Percentiles rank a stretch among this genome's conserved stretches.
Evolutionary conservation across 1,139 yeast species (phyloP).

Genomic region (Taphrina pruni): DNA sequence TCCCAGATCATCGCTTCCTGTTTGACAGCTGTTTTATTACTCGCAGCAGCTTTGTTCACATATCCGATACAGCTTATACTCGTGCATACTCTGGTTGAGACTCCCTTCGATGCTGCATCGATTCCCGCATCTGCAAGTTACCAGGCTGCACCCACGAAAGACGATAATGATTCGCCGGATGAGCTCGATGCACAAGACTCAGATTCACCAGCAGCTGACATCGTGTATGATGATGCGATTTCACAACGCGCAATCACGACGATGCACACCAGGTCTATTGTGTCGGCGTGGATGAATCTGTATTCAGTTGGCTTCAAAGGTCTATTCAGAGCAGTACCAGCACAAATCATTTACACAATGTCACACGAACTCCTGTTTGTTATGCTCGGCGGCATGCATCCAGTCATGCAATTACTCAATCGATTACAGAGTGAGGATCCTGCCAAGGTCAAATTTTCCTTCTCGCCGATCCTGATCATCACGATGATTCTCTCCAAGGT

Average conservation of each 20-base stretch:
- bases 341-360: constrained; percentile 16
- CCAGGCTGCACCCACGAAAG: constrained; percentile 3
- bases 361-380: constrained; percentile 12
- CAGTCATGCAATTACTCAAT: constrained; percentile 7
- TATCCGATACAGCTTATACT: constrained; percentile 27
- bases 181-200: constrained; percentile 10
- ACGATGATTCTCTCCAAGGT: constrained; percentile 2
- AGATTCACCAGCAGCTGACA: background rate
- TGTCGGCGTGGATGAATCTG: constrained; percentile 22
- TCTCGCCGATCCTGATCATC: constrained; percentile 3
- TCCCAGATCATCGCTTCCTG: constrained; percentile 1
- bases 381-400: constrained; percentile 24
- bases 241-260: constrained; percentile 2
- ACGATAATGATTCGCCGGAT: constrained; percentile 11
- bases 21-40: background rate
- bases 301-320: constrained; percentile 3
- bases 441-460: background rate
- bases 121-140: background rate
- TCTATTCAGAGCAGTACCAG: constrained; percentile 25
- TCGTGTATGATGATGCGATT: background rate
- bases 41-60: background rate
- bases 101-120: constrained; percentile 3
- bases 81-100: constrained; percentile 29
- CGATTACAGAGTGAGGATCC: constrained; percentile 22
- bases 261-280: constrained; percentile 21